Percentiles rank a stretch among this genome's conserved stretches.
phyloP scores from a whole-genome alignment of 371 early-diverging fungal genomes.

The Mucor lusitanicus region DNA sequence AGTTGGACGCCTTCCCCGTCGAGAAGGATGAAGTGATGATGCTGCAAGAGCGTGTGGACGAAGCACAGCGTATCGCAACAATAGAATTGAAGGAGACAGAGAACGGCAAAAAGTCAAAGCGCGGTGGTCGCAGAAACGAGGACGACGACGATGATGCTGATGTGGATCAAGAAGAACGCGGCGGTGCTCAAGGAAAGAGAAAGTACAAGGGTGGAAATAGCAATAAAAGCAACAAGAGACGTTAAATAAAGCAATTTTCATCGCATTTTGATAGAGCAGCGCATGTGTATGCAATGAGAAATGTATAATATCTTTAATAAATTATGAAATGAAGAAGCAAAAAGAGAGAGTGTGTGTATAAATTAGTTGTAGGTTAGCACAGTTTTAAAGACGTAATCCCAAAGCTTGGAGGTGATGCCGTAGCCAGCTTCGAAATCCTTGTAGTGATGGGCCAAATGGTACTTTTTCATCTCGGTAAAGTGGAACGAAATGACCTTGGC shows the following conservation, averaged over 20 bases:
- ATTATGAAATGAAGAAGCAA: not conserved
- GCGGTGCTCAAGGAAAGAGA: constrained; percentile 27
- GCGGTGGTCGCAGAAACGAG: constrained; percentile 38
- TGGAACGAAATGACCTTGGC: constrained; percentile 67
- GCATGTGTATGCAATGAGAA: not conserved
- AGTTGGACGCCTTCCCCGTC: constrained; percentile 81
- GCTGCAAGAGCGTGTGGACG: constrained; percentile 91
- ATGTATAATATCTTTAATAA: not conserved
- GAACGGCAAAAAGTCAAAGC: constrained; percentile 55
- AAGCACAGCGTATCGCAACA: constrained; percentile 86
- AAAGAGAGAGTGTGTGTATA: not conserved
- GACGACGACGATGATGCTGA: constrained; percentile 58
- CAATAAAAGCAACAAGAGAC: constrained; percentile 17
- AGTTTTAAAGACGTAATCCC: constrained; percentile 85
- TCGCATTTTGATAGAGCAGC: not conserved
- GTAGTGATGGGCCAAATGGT: constrained; percentile 94
- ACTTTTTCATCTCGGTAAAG: constrained; percentile 84
- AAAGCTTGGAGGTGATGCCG: constrained; percentile 89
- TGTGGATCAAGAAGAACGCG: constrained; percentile 52
- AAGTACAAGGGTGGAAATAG: constrained; percentile 27
- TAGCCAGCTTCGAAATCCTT: constrained; percentile 81
- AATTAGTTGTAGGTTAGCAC: constrained; percentile 32
- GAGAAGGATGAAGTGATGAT: constrained; percentile 86
- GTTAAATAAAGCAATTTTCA: not conserved
- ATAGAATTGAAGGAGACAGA: constrained; percentile 70